Evolutionary conservation across 306 rosid genomes (phyloP).

Genomic region (Trifolium dubium): DNA sequence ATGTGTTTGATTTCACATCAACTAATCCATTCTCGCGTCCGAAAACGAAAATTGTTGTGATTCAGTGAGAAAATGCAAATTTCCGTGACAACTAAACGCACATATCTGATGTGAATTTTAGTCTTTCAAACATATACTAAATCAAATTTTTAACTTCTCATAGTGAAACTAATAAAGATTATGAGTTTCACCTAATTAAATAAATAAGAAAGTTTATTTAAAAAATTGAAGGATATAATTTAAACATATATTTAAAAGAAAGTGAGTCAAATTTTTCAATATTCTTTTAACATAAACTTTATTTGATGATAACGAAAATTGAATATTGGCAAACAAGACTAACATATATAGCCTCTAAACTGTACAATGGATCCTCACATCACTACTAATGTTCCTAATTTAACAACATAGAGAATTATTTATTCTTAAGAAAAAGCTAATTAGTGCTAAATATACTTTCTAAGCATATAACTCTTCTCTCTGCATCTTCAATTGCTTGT

Average conservation of each 20-base stretch:
- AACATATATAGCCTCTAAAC: constrained; percentile 5
- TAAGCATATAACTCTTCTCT: constrained; percentile 70
- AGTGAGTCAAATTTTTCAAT: not conserved
- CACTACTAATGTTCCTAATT: constrained; percentile 31
- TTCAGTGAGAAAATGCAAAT: too few species aligned
- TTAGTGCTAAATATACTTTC: constrained; percentile 41
- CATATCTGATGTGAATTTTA: too few species aligned
- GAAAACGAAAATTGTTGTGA: too few species aligned
- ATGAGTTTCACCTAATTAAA: not conserved
- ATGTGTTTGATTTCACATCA: too few species aligned
- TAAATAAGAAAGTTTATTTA: not conserved
- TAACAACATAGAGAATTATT: not conserved
- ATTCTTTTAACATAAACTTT: constrained; percentile 1
- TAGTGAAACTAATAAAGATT: not conserved
- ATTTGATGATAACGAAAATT: constrained; percentile 7
- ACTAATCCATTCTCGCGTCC: too few species aligned
- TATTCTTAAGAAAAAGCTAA: not conserved
- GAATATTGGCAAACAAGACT: constrained; percentile 24
- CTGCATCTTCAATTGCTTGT: constrained; percentile 82
- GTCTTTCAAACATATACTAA: too few species aligned
- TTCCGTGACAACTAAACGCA: too few species aligned
- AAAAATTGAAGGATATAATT: not conserved
- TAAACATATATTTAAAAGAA: not conserved
- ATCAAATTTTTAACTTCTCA: too few species aligned
- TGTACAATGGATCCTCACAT: constrained; percentile 36